Conservation (phyloP, 2,329 filamentous ascomycete species). For the Triangularia verruculosa region DNA sequence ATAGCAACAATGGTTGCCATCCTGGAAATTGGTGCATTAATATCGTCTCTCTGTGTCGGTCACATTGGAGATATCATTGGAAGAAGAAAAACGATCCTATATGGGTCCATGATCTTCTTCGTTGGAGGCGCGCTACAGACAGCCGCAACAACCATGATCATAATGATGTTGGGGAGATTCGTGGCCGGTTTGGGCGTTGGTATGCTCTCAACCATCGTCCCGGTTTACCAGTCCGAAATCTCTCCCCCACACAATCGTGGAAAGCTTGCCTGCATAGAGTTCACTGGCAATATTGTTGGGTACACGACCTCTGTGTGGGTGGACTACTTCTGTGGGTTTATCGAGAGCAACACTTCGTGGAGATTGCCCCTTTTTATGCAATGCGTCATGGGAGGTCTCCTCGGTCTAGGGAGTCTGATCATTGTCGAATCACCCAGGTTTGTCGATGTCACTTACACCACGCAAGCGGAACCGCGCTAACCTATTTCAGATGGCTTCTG, state of each 20-base stretch:
- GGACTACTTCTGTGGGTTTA: conserved; percentile 94
- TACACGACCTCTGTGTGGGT: conserved; percentile 98
- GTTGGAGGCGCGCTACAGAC: conserved; percentile 82
- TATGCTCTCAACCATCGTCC: conserved; percentile 86
- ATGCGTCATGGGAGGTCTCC: conserved; percentile 85
- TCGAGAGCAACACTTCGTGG: conserved; percentile 83
- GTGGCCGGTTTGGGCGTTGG: conserved; percentile 84
- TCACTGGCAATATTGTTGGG: conserved; percentile 93
- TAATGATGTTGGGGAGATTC: conserved; percentile 84
- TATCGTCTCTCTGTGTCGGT: conserved; percentile 83
- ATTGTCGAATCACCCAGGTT: conserved; percentile 96
- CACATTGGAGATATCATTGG: conserved; percentile 90
- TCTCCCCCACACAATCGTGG: conserved; percentile 95
- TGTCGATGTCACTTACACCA: conserved; percentile 9
- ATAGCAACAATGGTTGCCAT: conserved; percentile 98
- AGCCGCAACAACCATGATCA: conserved; percentile 75
- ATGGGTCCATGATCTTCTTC: conserved; percentile 86
- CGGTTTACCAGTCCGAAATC: conserved; percentile 91
- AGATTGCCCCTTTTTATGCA: conserved; percentile 87
- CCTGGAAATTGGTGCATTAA: conserved; percentile 87
- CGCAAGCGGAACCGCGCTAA: conserved; percentile 27
- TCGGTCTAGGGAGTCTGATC: conserved; percentile 81
- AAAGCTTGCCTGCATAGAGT: conserved; percentile 95
- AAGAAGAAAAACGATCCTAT: conserved; percentile 83
- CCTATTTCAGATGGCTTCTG: conserved; percentile 74